Evolutionary conservation across 768 basidiomycete species (phyloP), one percentile per base, ranked within the genome.

Genomic region (Hysterangium stoloniferum): DNA sequence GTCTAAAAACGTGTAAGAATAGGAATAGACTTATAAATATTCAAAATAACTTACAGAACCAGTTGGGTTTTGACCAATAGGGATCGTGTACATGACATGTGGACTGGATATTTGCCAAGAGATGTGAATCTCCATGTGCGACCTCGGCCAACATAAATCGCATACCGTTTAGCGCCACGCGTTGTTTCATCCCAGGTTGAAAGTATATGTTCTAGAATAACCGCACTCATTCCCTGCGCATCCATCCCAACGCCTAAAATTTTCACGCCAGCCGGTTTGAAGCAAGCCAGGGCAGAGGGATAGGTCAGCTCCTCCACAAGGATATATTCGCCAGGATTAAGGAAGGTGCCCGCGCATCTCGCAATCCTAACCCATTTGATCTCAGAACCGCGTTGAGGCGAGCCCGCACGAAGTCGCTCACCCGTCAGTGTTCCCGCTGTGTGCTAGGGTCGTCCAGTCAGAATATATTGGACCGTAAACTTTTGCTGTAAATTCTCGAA

Each of bases 41-140:
- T 25, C 15, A 45, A 20, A 22, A 32, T 4, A 12, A 68, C 79
- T 66, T 53, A 84, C 82, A 20, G 75, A 68, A 17, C 89, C 89
- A 4, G 80, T 83, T 4, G 88, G 90, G 63, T 92, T 92, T 66
- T 92, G 87, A 24, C 86, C 86, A n/a, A 86, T 72, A 0, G 87
- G 85, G 11, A 88, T 71, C 4, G 79, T 84, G 61, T 87, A 87
- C 64, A 87, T 71, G 27, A 86, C 75, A 58, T 76, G 82, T 33
- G 84, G 84, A 32, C 82, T 84, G 51, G 2, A 27, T 46, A 1
- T 9, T 22, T n/a, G 54, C 53, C 19, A 52, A 31, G n/a, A 25
- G 32, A 46, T 19, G 46, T 35, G 19, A 44, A 5, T 13, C 22
- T 24, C 19, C 36, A 28, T 24, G 36, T 27, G 9, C 28, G 37